These are phyloP conservation scores for Abortiporus biennis DNA, from an alignment of 1,284 basidiomycete genomes.

Conservation along the genomic window DNA sequence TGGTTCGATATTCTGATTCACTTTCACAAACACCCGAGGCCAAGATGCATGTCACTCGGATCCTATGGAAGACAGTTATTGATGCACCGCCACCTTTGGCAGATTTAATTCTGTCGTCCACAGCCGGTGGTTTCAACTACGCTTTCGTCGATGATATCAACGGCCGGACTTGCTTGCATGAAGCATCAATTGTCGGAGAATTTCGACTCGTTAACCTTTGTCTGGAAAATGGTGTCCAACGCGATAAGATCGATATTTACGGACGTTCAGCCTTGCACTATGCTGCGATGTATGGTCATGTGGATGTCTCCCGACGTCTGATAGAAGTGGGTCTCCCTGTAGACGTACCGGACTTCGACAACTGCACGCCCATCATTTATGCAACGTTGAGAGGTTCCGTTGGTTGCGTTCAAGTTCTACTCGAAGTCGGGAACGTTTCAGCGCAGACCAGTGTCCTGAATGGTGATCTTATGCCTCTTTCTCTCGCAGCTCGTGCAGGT, in stretches of 20 bases:
- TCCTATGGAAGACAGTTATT: constrained; percentile 88
- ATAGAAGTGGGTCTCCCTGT: constrained; percentile 66
- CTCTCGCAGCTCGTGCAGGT: constrained; percentile 87
- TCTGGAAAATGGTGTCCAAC: constrained; percentile 65
- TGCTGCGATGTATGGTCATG: constrained; percentile 90
- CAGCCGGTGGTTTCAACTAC: constrained; percentile 78
- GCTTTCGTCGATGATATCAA: constrained; percentile 96
- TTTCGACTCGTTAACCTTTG: constrained; percentile 81
- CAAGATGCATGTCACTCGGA: constrained; percentile 69
- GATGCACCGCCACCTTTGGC: constrained; percentile 71
- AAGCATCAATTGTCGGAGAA: constrained; percentile 84
- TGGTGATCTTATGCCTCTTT: constrained; percentile 82
- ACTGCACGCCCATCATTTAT: constrained; percentile 91
- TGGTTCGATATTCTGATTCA: constrained; percentile 68
- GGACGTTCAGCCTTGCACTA: constrained; percentile 94
- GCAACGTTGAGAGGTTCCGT: constrained; percentile 86
- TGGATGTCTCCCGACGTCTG: constrained; percentile 71
- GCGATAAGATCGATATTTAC: constrained; percentile 78
- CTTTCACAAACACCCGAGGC: constrained; percentile 53
- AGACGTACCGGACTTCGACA: constrained; percentile 83
- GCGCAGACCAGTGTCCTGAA: constrained; percentile 50
- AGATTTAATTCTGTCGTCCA: constrained; percentile 68
- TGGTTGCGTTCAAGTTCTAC: constrained; percentile 74
- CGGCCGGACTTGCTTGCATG: constrained; percentile 91
- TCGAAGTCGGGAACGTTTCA: constrained; percentile 60